phyloP scores from a whole-genome alignment of 164 flowering plant genomes.

The Buxus sempervirens region DNA sequence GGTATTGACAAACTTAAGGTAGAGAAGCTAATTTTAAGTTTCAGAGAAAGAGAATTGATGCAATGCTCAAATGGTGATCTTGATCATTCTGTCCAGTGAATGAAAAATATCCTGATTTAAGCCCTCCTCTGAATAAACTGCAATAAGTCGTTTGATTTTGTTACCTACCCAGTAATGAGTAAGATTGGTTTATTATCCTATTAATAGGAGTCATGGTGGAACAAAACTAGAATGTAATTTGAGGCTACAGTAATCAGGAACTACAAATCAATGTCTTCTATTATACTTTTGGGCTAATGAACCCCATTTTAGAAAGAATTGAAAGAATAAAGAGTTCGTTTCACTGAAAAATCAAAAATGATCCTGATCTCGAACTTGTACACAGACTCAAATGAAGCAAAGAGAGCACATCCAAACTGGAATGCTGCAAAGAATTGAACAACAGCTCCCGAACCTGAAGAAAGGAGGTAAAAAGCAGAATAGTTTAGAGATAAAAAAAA shows the following conservation, averaged over 20 bases:
- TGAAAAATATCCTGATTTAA: too few species aligned
- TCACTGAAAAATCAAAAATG: too few species aligned
- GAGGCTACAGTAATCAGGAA: not conserved
- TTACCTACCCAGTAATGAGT: too few species aligned
- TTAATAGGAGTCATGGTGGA: not conserved
- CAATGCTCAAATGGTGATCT: too few species aligned
- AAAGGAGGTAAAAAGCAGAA: not conserved
- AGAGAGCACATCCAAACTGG: not conserved
- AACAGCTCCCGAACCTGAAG: conserved; percentile 6
- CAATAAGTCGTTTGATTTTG: too few species aligned
- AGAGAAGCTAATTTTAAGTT: too few species aligned
- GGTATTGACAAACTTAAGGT: too few species aligned
- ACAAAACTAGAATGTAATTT: not conserved
- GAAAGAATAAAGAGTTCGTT: not conserved
- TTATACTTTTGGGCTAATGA: not conserved
- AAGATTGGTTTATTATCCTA: too few species aligned
- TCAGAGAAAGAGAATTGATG: too few species aligned
- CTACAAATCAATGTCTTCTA: not conserved
- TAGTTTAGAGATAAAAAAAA: not conserved
- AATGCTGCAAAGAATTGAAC: not conserved
- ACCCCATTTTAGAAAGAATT: not conserved
- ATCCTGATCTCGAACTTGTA: not conserved
- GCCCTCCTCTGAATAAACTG: too few species aligned
- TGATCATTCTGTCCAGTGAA: too few species aligned
- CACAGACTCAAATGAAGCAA: not conserved